Conservation (phyloP, 2,329 filamentous ascomycete species). For the Arachnomyces sp. region DNA sequence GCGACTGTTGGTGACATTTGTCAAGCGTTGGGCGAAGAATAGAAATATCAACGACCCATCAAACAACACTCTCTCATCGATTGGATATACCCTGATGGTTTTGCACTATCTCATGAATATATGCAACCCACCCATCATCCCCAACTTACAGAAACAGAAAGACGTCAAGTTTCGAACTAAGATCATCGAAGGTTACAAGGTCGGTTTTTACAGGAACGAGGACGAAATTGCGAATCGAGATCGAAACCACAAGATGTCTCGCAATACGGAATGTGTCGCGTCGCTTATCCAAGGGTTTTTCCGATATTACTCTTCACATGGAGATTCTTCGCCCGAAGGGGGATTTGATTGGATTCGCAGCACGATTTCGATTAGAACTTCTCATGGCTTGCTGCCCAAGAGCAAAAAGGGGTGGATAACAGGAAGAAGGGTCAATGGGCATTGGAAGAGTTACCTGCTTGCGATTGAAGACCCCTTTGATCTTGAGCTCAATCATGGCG, state of each 20-base stretch:
- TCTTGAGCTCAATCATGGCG: slow-evolving; percentile 74
- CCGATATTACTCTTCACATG: slow-evolving; percentile 66
- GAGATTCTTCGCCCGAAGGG: slow-evolving; percentile 43
- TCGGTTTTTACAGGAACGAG: slow-evolving; percentile 73
- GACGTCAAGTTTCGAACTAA: slow-evolving; percentile 25
- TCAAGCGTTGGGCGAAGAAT: slow-evolving; percentile 84
- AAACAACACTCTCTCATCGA: slow-evolving; percentile 76
- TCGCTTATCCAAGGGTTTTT: slow-evolving; percentile 75
- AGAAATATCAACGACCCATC: slow-evolving; percentile 82
- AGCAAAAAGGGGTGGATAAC: slow-evolving; percentile 80
- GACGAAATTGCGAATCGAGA: slow-evolving; percentile 57
- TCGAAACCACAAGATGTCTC: slow-evolving; percentile 49
- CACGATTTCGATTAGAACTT: slow-evolving; percentile 67
- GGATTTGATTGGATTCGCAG: slow-evolving; percentile 78
- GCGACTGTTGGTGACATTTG: slow-evolving; percentile 67
- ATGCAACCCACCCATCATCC: slow-evolving; percentile 68
- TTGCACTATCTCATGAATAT: slow-evolving; percentile 84
- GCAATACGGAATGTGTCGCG: slow-evolving; percentile 63
- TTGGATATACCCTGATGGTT: slow-evolving; percentile 88
- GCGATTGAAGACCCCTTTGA: slow-evolving; percentile 92
- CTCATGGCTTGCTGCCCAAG: slow-evolving; percentile 63
- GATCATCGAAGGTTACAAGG: slow-evolving; percentile 55
- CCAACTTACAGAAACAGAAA: slow-evolving; percentile 55
- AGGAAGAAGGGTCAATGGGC: slow-evolving; percentile 59
- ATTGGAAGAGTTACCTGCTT: slow-evolving; percentile 73